Percentiles rank a stretch among this genome's conserved stretches.
Conservation (phyloP, 2,329 filamentous ascomycete genomes). For the Verticillium zaregamsianum region DNA sequence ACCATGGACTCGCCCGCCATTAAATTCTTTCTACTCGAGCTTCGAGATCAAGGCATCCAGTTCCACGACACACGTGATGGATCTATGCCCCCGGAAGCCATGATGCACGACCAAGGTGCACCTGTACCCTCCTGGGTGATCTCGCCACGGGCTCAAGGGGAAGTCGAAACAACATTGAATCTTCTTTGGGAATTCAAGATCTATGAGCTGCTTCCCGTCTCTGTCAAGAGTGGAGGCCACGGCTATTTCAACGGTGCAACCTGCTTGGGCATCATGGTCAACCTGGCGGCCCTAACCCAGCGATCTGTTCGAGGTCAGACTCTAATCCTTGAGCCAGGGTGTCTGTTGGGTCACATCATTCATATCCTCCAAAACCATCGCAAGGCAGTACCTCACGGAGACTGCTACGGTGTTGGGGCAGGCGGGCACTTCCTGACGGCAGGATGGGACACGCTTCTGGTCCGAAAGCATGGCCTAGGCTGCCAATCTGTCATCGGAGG, state of each 20-base stretch:
- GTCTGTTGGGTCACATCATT: not conserved
- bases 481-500: slow-evolving; percentile 4
- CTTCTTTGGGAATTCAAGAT: too few relatives aligned
- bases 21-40: too few relatives aligned
- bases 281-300: not conserved
- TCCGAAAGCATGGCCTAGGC: slow-evolving; percentile 1
- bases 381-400: not conserved
- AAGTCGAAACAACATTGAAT: not conserved
- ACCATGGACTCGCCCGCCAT: too few relatives aligned
- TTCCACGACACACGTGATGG: too few relatives aligned
- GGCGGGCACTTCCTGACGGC: slow-evolving; percentile 3
- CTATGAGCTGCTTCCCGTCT: not conserved
- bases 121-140: not conserved
- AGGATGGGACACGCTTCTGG: slow-evolving; percentile 2
- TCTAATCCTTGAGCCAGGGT: not conserved
- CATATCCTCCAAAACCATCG: not conserved
- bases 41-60: too few relatives aligned
- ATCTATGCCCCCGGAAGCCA: not conserved
- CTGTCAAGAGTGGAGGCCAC: slow-evolving; percentile 1
- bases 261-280: slow-evolving; percentile 1
- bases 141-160: not conserved
- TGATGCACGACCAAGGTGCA: slow-evolving; percentile 1
- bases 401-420: slow-evolving; percentile 1
- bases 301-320: not conserved
- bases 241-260: slow-evolving; percentile 1